phyloP scores from a whole-genome alignment of 768 basidiomycete genomes.

The Chalciporus chontae region DNA sequence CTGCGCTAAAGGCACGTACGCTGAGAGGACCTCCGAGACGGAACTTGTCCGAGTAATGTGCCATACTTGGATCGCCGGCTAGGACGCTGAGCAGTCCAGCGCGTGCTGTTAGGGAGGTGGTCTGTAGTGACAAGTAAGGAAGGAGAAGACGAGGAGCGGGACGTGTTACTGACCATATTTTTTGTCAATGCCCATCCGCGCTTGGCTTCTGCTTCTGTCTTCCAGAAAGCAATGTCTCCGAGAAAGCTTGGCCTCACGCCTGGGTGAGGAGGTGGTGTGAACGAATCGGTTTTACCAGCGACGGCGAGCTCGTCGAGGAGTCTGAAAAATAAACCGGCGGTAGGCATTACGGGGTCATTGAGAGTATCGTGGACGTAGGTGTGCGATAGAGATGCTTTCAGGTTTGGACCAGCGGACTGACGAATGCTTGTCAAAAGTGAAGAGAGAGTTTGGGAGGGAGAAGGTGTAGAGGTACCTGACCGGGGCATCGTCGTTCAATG shows the following conservation, averaged over 20 bases:
- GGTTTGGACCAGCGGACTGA: conserved; percentile 71
- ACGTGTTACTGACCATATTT: conserved; percentile 19
- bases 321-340: conserved; percentile 20
- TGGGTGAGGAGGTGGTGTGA: conserved; percentile 3
- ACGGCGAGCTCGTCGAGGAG: conserved; percentile 21
- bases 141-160: background rate
- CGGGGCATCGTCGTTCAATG: conserved; percentile 72
- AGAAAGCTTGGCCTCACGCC: conserved; percentile 3
- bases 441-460: background rate
- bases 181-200: conserved; percentile 22
- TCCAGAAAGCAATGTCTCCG: conserved; percentile 28
- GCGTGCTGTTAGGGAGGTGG: conserved; percentile 68
- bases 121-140: conserved; percentile 42
- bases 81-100: conserved; percentile 71
- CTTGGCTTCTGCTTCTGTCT: conserved; percentile 18
- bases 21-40: conserved; percentile 91
- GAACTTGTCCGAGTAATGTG: conserved; percentile 78
- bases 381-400: conserved; percentile 84
- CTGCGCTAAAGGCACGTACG: conserved; percentile 72
- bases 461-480: conserved; percentile 51
- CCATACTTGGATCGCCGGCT: conserved; percentile 35
- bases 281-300: conserved; percentile 19
- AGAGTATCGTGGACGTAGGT: conserved; percentile 60
- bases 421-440: conserved; percentile 57
- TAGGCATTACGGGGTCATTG: conserved; percentile 26